Evolutionary conservation across 805 yeast genomes (phyloP), one percentile per base, ranked within the genome.

Genomic region (Yarrowia keelungensis): DNA sequence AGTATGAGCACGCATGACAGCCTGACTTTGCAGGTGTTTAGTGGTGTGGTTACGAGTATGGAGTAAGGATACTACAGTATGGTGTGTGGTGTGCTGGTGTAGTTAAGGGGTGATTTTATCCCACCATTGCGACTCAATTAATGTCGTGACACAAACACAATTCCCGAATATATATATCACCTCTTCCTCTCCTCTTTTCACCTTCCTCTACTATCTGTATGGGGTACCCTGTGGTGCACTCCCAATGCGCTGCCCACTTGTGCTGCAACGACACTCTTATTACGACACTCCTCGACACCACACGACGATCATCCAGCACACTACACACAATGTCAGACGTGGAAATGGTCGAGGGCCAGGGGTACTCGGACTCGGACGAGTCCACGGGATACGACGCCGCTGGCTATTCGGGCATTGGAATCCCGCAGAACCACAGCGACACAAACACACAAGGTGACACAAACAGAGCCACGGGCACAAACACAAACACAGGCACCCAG

Each of bases 321-420:
- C 19, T 19, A 41, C 62, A 9, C 45, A 59, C 45, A 51, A 59
- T 59, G 65, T 59, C 65, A 43, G 65, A 59, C 65, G 51, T 59
- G 65, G 65, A 59, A 59, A 59, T 59, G 65, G 67, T 62, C 67
- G 67, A 62, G 67, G 67, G 67, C 54, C 67, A 62, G 38, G 67
- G 67, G 56, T 62, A 47, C 47, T 62, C 67, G 47, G 67, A 62
- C 56, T 62, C 67, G 38, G 67, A 62, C 67, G 67, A 62, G 45
- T 38, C 43, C 46, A 19, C 39, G 59, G 59, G 45, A 19, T 53
- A 53, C 59, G 47, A 58, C 19, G 19, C 19, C 19, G 19, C 19
- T 19, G 19, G 19, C 36, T 53, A 42, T 50, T 42, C 65, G 16
- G 50, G 65, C 65, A 58, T 58, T 32, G 50, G 50, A 50, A 58